Evolutionary conservation across 148 eudicot genomes (phyloP).

Genomic region (Talinum fruticosum): DNA sequence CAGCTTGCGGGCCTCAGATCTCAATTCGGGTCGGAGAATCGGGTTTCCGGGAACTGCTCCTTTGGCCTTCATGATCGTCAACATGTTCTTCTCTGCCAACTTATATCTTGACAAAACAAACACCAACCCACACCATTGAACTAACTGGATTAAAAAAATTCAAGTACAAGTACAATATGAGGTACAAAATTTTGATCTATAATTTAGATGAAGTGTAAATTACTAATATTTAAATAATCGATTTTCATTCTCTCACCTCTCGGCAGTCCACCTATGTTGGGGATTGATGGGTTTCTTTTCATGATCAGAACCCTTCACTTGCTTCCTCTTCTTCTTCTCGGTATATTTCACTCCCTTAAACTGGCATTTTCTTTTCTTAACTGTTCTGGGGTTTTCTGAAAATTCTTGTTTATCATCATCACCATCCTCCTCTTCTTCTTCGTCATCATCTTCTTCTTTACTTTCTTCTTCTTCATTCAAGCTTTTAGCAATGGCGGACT

Average conservation of each 20-base stretch:
- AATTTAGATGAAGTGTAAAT: background rate
- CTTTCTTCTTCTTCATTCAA: conserved; percentile 12
- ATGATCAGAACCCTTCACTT: conserved; percentile 9
- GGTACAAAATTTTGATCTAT: background rate
- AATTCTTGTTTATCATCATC: conserved; percentile 18
- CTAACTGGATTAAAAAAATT: background rate
- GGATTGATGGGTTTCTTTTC: conserved; percentile 40
- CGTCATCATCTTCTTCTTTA: conserved; percentile 11
- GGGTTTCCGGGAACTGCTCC: conserved; percentile 62
- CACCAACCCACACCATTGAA: background rate
- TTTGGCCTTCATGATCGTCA: conserved; percentile 72
- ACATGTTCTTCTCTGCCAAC: conserved; percentile 64
- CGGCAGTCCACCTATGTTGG: conserved; percentile 68
- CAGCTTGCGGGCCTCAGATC: conserved; percentile 71
- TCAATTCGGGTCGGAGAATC: conserved; percentile 63
- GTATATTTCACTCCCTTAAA: conserved; percentile 22
- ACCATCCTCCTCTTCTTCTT: conserved; percentile 25
- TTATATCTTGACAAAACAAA: conserved; percentile 51
- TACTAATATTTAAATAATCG: no score
- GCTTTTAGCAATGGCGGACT: background rate
- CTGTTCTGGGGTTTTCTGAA: background rate
- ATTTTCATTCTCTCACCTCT: conserved; percentile 42
- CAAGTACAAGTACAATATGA: conserved; percentile 19
- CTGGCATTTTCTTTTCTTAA: conserved; percentile 28
- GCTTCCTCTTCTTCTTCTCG: conserved; percentile 28